Base-by-base conservation (phyloP, 345 rosid species). In the Eucalyptus camaldulensis region DNA sequence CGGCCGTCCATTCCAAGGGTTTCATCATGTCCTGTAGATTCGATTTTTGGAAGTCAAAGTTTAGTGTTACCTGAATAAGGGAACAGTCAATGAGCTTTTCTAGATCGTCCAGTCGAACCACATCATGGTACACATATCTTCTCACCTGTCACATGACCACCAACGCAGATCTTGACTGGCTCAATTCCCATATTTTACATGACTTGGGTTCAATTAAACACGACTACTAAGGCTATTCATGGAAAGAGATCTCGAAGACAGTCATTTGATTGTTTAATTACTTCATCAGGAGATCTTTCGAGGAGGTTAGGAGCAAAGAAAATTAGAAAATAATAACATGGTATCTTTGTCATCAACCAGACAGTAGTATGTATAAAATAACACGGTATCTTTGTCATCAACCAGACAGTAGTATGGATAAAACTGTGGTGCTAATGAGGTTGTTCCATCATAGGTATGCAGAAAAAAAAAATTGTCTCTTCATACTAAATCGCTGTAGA, bases 61-160 rank as follows among this genome's bases (percentile, higher is more conserved):
- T 76, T 76, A 21, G 37, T 49, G 12, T 80, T 45, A 96, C 99
- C 99, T 96, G 99, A 92, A 97, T 92, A 86, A 92, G 94, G 87
- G 97, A 95, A 90, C 99, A 96, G 89, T 96, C 98, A 56, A 97
- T 95, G 85, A 97, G 98, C 95, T 96, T 97, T 89, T 96, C 98
- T 37, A 97, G 98, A 93, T 97, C 98, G 76, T 93, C 96, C 88
- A 97, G 87, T 90, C 99, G 92, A 89, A 96, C 91, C 11, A 97
- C 99, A 80, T 97, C 97, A 54, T 97, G 96, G 91, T 97, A 97
- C 22, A 97, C 99, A 6, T 97, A 97, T 80, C 99, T 91, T 89
- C 99, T 93, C 92, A 97, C 99, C 98, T 97, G 93, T 76, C 85
- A 76, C 85, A 22, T 76, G 85, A 76, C 47, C 85, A 76, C 10